A percentile compares a stretch with the other conserved stretches of the same genome.
Evolutionary conservation across 805 yeast species (phyloP).

Genomic region (Saccharomycopsis oosterbeekiorum): DNA sequence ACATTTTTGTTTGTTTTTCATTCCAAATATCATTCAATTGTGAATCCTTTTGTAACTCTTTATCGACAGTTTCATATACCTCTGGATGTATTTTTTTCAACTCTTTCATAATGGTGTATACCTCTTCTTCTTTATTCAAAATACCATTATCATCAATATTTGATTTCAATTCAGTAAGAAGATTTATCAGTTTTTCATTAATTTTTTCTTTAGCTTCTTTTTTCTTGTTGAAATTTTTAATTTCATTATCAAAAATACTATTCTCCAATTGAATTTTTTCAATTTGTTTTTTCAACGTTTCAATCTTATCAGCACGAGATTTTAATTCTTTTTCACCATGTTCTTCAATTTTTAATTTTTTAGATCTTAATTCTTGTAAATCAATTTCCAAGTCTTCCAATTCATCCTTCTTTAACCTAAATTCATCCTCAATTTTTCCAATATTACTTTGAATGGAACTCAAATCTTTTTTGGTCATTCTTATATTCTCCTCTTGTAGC

Average conservation of each 20-base stretch:
- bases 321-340: neutral
- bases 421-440: neutral
- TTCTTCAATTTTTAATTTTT: constrained; percentile 1
- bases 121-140: neutral
- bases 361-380: neutral
- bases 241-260: constrained; percentile 5
- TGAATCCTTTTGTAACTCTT: constrained; percentile 6
- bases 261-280: neutral
- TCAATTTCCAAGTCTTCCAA: constrained; percentile 10
- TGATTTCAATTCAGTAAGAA: constrained; percentile 1
- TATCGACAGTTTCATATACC: neutral
- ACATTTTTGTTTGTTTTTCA: neutral
- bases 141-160: constrained; percentile 9
- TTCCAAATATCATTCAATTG: constrained; percentile 3
- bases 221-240: neutral
- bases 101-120: neutral
- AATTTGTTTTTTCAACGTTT: neutral
- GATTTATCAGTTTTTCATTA: constrained; percentile 1
- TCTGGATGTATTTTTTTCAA: neutral
- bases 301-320: neutral
- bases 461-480: constrained; percentile 11
- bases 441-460: constrained; percentile 1
- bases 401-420: constrained; percentile 1
- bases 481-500: constrained; percentile 11
- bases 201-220: constrained; percentile 8